These are phyloP conservation scores for Seminavis robusta DNA, from an alignment of 108 stramenopile genomes.

Conservation along the genomic window DNA sequence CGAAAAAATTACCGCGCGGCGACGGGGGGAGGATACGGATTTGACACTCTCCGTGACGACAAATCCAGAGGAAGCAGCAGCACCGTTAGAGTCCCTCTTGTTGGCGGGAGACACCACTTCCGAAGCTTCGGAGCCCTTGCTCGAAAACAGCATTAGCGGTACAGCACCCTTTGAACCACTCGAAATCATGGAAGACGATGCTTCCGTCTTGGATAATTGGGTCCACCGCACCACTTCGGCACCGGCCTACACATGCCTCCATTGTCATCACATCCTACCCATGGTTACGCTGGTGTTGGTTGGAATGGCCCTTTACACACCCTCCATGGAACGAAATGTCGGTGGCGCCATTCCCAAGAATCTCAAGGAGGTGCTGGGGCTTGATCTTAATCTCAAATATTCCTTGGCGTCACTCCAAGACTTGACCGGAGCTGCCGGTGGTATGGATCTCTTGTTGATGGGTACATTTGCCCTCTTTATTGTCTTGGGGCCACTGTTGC, in stretches of 20 bases:
- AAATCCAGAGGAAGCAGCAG: neutral
- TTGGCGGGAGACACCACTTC: no score
- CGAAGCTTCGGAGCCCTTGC: no score
- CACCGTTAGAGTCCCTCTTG: no score
- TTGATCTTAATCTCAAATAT: slow-evolving; percentile 64
- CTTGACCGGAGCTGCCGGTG: slow-evolving; percentile 80
- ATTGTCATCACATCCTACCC: no score
- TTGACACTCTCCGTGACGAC: neutral
- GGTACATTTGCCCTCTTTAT: slow-evolving; percentile 70
- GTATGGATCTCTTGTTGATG: slow-evolving; percentile 79
- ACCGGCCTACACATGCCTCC: no score
- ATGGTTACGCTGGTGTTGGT: slow-evolving; percentile 33
- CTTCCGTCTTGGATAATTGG: no score
- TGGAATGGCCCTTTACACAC: slow-evolving; percentile 39
- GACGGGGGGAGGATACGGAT: no score
- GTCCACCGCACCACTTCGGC: no score
- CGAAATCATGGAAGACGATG: no score
- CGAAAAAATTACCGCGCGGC: no score
- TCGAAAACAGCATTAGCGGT: no score
- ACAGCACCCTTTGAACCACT: no score
- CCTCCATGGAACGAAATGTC: slow-evolving; percentile 79
- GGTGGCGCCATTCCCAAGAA: slow-evolving; percentile 67
- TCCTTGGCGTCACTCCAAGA: slow-evolving; percentile 62
- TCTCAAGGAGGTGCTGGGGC: slow-evolving; percentile 70
- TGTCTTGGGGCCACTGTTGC: slow-evolving; percentile 40